Evolutionary conservation across 257 asterid genomes (phyloP), one percentile per base, ranked within the genome.

Genomic region (Penstemon barbatus): DNA sequence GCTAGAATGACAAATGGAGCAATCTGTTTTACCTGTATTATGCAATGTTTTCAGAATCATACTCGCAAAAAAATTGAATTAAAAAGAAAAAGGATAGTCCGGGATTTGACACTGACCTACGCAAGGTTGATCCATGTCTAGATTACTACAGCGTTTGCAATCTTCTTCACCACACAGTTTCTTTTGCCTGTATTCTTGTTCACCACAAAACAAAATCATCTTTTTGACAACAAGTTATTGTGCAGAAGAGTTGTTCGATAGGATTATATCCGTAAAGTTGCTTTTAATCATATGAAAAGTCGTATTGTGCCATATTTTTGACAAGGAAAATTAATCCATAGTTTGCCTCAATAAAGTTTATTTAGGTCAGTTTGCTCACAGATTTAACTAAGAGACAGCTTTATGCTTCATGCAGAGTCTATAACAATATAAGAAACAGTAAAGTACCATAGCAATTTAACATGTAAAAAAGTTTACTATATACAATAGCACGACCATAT

Each of bases 151-250:
- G 40, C 85, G 89, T 71, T 80, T 83, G 62, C 98, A 91, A 52
- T 84, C 95, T 69, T 89, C 96, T 81, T 92, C 98, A 71, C 96
- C 96, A 38, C 96, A 92, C 54, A 89, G 77, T 78, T 87, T 87
- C 89, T 92, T 86, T 78, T 84, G 94, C 83, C 96, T 92, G 83
- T 67, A 75, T 63, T 71, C 49, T 1, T 18, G 18, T 50, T 57
- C 36, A 53, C n/a, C 6, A 12, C 40, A 42, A 55, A 37, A 42
- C 79, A 70, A 36, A 73, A 62, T 15, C 62, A 19, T n/a, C 48
- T 45, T 7, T 57, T 8, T 37, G 18, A 53, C 12, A 40, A 52
- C 48, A 38, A 5, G 7, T 3, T 38, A 39, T 11, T 39, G 49
- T 39, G 39, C 40, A n/a, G 66, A 13, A 57, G 56, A 42, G 41